phyloP scores from a whole-genome alignment of 1,284 basidiomycete genomes.

The Marasmius tenuissimus region DNA sequence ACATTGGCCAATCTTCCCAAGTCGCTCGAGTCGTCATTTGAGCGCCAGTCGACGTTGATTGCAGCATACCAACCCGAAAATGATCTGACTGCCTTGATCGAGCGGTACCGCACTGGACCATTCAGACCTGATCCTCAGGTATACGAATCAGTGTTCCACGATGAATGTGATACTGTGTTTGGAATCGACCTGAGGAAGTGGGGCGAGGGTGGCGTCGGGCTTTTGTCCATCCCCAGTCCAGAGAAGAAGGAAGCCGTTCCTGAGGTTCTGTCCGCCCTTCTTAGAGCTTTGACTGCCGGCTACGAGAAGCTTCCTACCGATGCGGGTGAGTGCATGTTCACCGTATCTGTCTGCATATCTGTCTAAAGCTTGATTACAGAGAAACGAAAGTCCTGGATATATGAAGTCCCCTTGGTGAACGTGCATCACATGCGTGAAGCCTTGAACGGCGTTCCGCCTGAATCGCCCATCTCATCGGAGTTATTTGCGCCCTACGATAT shows the following conservation, averaged over 20 bases:
- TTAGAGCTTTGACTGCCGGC: constrained; percentile 63
- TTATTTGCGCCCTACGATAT: constrained; percentile 78
- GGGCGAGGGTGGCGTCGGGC: constrained; percentile 73
- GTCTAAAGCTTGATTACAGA: constrained; percentile 43
- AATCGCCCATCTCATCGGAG: constrained; percentile 58
- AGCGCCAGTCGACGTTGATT: constrained; percentile 73
- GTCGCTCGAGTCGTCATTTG: constrained; percentile 60
- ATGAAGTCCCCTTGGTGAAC: constrained; percentile 81
- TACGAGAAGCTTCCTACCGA: constrained; percentile 69
- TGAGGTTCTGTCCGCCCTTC: constrained; percentile 70
- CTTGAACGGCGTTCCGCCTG: constrained; percentile 72
- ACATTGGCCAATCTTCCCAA: constrained; percentile 72
- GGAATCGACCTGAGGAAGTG: constrained; percentile 87
- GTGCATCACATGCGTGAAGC: constrained; percentile 83
- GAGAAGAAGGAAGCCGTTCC: constrained; percentile 70
- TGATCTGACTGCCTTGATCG: constrained; percentile 81
- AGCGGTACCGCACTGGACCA: constrained; percentile 86
- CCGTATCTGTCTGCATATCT: not conserved
- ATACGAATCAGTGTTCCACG: constrained; percentile 81
- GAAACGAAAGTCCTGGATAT: constrained; percentile 90
- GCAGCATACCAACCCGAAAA: constrained; percentile 84
- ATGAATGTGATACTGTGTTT: constrained; percentile 82
- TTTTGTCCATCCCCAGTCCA: constrained; percentile 28
- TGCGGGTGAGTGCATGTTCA: constrained; percentile 44
- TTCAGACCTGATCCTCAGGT: constrained; percentile 83